These are phyloP conservation scores for Dactylellina drechsleri DNA, from an alignment of 2,329 filamentous ascomycete species.

Conservation along the genomic window DNA sequence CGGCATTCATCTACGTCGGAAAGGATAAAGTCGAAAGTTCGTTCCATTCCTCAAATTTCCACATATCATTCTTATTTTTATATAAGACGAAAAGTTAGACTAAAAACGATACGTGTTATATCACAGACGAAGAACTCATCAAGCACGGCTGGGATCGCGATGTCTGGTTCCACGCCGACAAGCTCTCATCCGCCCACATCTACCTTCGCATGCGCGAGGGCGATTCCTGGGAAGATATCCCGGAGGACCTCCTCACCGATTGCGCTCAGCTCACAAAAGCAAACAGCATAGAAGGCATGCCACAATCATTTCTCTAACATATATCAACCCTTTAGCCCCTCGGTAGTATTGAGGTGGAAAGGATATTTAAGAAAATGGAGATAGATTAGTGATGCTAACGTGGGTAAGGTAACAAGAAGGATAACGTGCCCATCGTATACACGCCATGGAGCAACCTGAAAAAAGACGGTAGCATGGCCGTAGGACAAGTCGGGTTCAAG, in stretches of 20 bases:
- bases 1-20: constrained; percentile 92
- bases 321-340: background rate
- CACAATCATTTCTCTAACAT: background rate
- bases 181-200: constrained; percentile 94
- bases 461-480: constrained; percentile 95
- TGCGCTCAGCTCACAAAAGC: constrained; percentile 98
- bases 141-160: constrained; percentile 94
- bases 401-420: constrained; percentile 88
- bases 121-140: constrained; percentile 93
- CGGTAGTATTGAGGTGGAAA: background rate
- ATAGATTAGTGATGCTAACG: constrained; percentile 20
- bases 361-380: constrained; percentile 7
- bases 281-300: constrained; percentile 91
- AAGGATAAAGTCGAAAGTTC: constrained; percentile 99
- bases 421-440: constrained; percentile 96
- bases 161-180: constrained; percentile 99
- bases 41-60: constrained; percentile 58
- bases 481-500: constrained; percentile 94
- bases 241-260: constrained; percentile 78
- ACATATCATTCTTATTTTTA: no score
- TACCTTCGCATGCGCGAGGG: constrained; percentile 85
- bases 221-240: constrained; percentile 84
- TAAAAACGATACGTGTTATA: constrained; percentile 21
- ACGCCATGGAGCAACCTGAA: constrained; percentile 96
- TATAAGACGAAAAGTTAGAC: no score